A percentile compares a stretch with the other conserved stretches of the same genome.
Conservation (phyloP, 352 stramenopile genomes). For the Aphanomyces euteiches region DNA sequence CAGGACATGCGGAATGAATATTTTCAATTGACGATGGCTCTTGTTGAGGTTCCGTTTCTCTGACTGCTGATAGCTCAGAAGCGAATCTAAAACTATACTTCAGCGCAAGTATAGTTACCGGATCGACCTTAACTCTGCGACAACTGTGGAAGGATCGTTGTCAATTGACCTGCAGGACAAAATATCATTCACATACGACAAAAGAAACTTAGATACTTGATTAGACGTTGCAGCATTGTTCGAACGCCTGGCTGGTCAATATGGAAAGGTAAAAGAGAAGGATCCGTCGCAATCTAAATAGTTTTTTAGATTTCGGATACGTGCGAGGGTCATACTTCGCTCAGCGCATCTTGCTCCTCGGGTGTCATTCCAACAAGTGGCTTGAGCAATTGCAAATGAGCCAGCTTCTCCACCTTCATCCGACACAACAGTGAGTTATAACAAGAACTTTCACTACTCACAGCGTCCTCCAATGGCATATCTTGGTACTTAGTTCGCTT, state of each 20-base stretch:
- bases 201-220: neutral
- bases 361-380: conserved; percentile 9
- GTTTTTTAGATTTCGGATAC: neutral
- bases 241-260: conserved; percentile 21
- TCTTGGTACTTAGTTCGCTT: conserved; percentile 11
- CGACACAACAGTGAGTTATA: neutral
- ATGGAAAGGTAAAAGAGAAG: conserved; percentile 22
- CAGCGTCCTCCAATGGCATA: conserved; percentile 18
- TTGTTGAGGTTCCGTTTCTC: too few species aligned
- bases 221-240: conserved; percentile 1
- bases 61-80: too few species aligned
- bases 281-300: conserved; percentile 20
- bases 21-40: too few species aligned
- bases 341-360: neutral
- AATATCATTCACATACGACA: too few species aligned
- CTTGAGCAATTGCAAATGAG: conserved; percentile 9
- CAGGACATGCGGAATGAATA: too few species aligned
- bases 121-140: neutral
- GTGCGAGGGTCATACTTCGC: conserved; percentile 1
- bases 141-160: neutral
- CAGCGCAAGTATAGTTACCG: too few species aligned
- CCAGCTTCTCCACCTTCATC: conserved; percentile 13
- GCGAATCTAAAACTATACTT: too few species aligned
- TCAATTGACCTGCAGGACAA: conserved; percentile 4
- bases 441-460: neutral